Evolutionary conservation across 192 early-diverging fungal species (phyloP).

Genomic region (Backusella tuberculispora): DNA sequence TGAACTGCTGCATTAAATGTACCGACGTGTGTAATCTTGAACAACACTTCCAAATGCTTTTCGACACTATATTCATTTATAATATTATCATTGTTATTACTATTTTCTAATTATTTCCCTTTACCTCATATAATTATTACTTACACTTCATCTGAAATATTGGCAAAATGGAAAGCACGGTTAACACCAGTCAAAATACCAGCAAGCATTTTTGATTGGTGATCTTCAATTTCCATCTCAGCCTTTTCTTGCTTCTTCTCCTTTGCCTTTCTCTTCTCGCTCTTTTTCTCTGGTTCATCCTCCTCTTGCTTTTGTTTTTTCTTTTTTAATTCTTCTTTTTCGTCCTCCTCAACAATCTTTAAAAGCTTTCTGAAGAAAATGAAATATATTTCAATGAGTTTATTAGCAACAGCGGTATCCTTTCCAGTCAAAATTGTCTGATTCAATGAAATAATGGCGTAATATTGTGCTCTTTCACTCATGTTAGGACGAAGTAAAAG

Average conservation of each 20-base stretch:
- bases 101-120: neutral
- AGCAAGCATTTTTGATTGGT: slow-evolving; percentile 84
- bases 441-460: slow-evolving; percentile 89
- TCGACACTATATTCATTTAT: slow-evolving; percentile 57
- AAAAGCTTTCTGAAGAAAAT: slow-evolving; percentile 84
- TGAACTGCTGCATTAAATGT: slow-evolving; percentile 95
- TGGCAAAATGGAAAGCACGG: slow-evolving; percentile 90
- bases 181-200: slow-evolving; percentile 94
- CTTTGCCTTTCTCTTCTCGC: slow-evolving; percentile 27
- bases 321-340: slow-evolving; percentile 54
- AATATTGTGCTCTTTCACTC: slow-evolving; percentile 85
- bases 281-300: slow-evolving; percentile 31
- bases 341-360: slow-evolving; percentile 50
- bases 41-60: slow-evolving; percentile 85
- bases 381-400: slow-evolving; percentile 92
- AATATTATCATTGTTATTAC: neutral
- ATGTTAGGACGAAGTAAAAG: slow-evolving; percentile 77
- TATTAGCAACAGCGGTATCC: slow-evolving; percentile 77
- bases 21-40: slow-evolving; percentile 86
- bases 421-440: slow-evolving; percentile 84
- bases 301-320: slow-evolving; percentile 38
- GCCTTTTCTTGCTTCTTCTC: slow-evolving; percentile 39
- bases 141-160: slow-evolving; percentile 76
- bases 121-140: neutral
- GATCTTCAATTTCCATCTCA: slow-evolving; percentile 58